These are phyloP conservation scores for Termitomyces sp. DNA, from an alignment of 768 basidiomycete species.

Conservation along the genomic window DNA sequence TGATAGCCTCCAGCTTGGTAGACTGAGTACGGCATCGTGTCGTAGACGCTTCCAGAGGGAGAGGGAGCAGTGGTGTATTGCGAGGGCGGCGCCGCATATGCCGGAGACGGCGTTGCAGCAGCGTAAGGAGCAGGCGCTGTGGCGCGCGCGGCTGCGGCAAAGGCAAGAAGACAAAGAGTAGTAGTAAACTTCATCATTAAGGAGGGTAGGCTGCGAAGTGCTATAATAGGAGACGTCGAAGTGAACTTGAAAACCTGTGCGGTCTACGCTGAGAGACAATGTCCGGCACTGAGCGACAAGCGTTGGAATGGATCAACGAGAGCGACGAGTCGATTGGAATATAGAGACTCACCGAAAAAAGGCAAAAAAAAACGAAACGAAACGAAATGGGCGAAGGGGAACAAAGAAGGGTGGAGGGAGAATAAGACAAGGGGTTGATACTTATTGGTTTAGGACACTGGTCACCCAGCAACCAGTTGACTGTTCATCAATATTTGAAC, in stretches of 20 bases:
- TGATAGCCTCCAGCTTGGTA: slow-evolving; percentile 63
- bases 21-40: slow-evolving; percentile 53
- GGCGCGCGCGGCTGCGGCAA: slow-evolving; percentile 47
- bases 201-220: slow-evolving; percentile 40
- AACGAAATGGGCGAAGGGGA: slow-evolving; percentile 40
- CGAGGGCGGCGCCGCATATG: slow-evolving; percentile 26
- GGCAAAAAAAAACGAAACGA: slow-evolving; percentile 34
- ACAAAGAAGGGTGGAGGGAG: slow-evolving; percentile 29
- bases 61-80: slow-evolving; percentile 30
- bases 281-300: slow-evolving; percentile 59
- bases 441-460: slow-evolving; percentile 20
- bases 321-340: background rate
- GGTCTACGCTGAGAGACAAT: slow-evolving; percentile 69
- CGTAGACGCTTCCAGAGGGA: slow-evolving; percentile 34
- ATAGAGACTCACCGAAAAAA: slow-evolving; percentile 33
- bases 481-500: slow-evolving; percentile 26
- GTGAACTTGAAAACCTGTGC: slow-evolving; percentile 43
- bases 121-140: slow-evolving; percentile 17
- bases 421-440: slow-evolving; percentile 6
- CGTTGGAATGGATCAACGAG: slow-evolving; percentile 25
- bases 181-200: slow-evolving; percentile 63
- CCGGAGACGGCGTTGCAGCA: slow-evolving; percentile 19
- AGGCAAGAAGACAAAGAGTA: slow-evolving; percentile 53
- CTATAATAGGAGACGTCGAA: slow-evolving; percentile 28
- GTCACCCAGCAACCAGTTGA: slow-evolving; percentile 35